Conservation (phyloP, 1,284 basidiomycete genomes). For the Cutaneotrichosporon cyanovorans region DNA sequence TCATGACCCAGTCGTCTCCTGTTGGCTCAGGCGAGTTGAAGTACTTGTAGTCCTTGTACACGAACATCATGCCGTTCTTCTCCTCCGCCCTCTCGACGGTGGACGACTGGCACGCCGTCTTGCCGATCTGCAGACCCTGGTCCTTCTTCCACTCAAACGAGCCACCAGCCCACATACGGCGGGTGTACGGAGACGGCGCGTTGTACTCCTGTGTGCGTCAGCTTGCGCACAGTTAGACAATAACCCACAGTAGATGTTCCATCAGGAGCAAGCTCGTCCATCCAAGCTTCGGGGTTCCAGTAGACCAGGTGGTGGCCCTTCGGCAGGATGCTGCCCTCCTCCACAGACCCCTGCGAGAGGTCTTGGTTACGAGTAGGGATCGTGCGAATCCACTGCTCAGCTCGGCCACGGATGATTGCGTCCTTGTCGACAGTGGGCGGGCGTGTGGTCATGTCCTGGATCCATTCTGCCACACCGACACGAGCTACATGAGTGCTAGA, state of each 20-base stretch:
- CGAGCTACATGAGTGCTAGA: too few relatives aligned
- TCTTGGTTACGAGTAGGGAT: conserved; percentile 54
- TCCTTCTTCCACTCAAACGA: conserved; percentile 55
- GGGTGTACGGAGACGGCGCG: conserved; percentile 62
- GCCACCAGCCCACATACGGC: conserved; percentile 79
- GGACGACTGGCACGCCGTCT: conserved; percentile 51
- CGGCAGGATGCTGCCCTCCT: conserved; percentile 48
- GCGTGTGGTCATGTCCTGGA: conserved; percentile 15
- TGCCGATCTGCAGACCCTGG: conserved; percentile 53
- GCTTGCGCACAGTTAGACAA: neutral
- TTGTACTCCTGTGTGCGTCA: conserved; percentile 35
- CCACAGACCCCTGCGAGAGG: neutral
- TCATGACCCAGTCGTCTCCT: conserved; percentile 49
- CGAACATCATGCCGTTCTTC: conserved; percentile 70
- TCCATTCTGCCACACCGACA: conserved; percentile 15
- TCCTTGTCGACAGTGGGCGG: conserved; percentile 14
- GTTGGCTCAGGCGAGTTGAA: conserved; percentile 48
- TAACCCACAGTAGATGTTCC: conserved; percentile 54
- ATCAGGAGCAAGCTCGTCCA: conserved; percentile 56
- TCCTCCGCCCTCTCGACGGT: conserved; percentile 55
- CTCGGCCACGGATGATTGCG: conserved; percentile 17
- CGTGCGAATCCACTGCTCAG: conserved; percentile 44
- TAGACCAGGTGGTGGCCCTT: conserved; percentile 66
- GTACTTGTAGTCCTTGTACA: conserved; percentile 52
- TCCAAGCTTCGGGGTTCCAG: conserved; percentile 61